A percentile compares a stretch with the other conserved stretches of the same genome.
phyloP scores from a whole-genome alignment of 208 protist genomes.

The Crithidia fasciculata region DNA sequence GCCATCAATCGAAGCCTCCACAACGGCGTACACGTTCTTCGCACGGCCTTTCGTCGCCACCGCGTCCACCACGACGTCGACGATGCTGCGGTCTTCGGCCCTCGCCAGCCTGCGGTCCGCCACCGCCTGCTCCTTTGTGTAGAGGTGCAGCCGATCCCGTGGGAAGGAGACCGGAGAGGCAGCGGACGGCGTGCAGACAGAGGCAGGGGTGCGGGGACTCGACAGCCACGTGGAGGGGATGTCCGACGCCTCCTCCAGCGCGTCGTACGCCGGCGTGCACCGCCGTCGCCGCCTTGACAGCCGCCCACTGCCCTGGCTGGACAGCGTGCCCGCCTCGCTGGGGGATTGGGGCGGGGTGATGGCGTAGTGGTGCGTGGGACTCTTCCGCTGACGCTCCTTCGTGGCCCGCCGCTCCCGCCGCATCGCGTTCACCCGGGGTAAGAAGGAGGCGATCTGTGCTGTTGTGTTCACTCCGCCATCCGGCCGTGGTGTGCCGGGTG shows the following conservation, averaged over 20 bases:
- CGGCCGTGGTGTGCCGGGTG: neutral
- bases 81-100: conserved; percentile 33
- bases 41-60: conserved; percentile 3
- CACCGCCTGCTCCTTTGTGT: conserved; percentile 17
- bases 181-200: neutral
- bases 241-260: conserved; percentile 24
- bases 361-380: conserved; percentile 32
- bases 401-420: conserved; percentile 30
- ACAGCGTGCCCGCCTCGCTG: conserved; percentile 1
- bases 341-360: conserved; percentile 25
- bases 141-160: conserved; percentile 31
- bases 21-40: conserved; percentile 34
- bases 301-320: neutral
- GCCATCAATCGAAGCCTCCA: conserved; percentile 10
- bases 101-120: conserved; percentile 14
- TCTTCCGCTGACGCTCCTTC: conserved; percentile 28
- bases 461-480: conserved; percentile 6
- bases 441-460: conserved; percentile 26
- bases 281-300: conserved; percentile 14
- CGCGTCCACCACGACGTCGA: conserved; percentile 33
- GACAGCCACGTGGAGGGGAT: conserved; percentile 8
- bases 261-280: conserved; percentile 14
- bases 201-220: neutral
- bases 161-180: neutral
- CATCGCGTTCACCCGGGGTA: conserved; percentile 43